Conservation (phyloP, 805 yeast genomes). For the Candida sithepensis region DNA sequence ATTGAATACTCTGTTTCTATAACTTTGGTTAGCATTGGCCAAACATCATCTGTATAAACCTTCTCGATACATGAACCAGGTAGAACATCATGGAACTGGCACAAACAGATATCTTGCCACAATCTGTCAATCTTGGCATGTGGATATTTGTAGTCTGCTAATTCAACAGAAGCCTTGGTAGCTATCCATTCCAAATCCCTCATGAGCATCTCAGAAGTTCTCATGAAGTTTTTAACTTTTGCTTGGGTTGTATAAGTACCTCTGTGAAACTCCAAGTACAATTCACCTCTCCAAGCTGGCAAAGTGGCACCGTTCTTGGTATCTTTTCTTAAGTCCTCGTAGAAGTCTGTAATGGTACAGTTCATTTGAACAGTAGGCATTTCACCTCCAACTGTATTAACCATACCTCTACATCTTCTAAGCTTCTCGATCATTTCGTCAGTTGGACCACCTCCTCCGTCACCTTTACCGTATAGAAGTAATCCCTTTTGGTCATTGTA, state of each 20-base stretch:
- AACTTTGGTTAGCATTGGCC: conserved; percentile 66
- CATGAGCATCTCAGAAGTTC: conserved; percentile 68
- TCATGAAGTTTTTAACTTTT: conserved; percentile 73
- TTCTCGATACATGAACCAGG: conserved; percentile 95
- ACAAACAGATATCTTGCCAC: conserved; percentile 87
- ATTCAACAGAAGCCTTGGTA: conserved; percentile 61
- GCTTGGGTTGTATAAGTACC: conserved; percentile 98
- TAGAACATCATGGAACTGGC: conserved; percentile 96
- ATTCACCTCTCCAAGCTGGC: conserved; percentile 91
- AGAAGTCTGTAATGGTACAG: conserved; percentile 75
- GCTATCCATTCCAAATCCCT: conserved; percentile 87
- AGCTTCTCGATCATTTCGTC: conserved; percentile 90
- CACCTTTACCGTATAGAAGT: conserved; percentile 88
- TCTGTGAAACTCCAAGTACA: conserved; percentile 91
- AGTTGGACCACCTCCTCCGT: conserved; percentile 98
- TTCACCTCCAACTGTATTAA: conserved; percentile 68
- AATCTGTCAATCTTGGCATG: conserved; percentile 56
- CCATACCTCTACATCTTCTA: conserved; percentile 84
- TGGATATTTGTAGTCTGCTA: conserved; percentile 66
- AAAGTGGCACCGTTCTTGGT: conserved; percentile 64
- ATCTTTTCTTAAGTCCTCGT: conserved; percentile 54
- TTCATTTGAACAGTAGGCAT: conserved; percentile 84
- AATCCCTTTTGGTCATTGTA: conserved; percentile 78
- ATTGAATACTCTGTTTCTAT: conserved; percentile 50
- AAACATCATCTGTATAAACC: conserved; percentile 86